Conservation (phyloP, 2,329 filamentous ascomycete species). For the Colletotrichum falcatum region DNA sequence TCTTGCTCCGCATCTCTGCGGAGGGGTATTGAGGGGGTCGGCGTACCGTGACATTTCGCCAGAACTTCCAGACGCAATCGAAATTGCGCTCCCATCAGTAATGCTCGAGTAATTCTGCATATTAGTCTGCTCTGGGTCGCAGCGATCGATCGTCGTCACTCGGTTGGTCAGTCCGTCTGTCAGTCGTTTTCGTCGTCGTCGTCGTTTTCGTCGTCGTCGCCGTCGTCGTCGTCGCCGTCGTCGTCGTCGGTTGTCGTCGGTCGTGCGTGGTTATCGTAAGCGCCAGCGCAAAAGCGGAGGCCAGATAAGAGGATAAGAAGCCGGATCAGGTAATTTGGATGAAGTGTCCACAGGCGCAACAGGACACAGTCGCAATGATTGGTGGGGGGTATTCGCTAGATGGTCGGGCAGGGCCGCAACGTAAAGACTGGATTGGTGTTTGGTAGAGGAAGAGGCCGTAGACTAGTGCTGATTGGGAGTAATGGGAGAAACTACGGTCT, state of each 20-base stretch:
- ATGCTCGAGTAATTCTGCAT: slow-evolving; percentile 69
- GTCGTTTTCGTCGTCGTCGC: neutral
- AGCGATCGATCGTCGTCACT: slow-evolving; percentile 16
- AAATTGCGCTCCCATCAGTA: slow-evolving; percentile 57
- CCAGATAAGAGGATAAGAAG: slow-evolving; percentile 29
- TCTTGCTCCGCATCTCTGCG: neutral
- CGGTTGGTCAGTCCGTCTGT: neutral
- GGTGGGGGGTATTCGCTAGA: neutral
- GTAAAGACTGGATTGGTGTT: neutral
- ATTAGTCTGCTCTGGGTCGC: slow-evolving; percentile 21
- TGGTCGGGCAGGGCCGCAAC: neutral
- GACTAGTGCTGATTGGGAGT: neutral
- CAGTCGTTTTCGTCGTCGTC: too few species aligned
- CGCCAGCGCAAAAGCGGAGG: slow-evolving; percentile 25
- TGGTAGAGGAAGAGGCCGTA: neutral
- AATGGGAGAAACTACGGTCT: neutral
- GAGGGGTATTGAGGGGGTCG: neutral
- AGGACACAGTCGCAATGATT: neutral
- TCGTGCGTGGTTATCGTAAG: slow-evolving; percentile 13
- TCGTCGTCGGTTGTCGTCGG: slow-evolving; percentile 14
- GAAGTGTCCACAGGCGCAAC: slow-evolving; percentile 15
- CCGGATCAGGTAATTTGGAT: slow-evolving; percentile 29
- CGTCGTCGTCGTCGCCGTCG: neutral
- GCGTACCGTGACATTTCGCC: slow-evolving; percentile 42
- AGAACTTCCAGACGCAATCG: slow-evolving; percentile 40